Conservation (phyloP, 2,329 filamentous ascomycete genomes). For the Alternaria infectoria region DNA sequence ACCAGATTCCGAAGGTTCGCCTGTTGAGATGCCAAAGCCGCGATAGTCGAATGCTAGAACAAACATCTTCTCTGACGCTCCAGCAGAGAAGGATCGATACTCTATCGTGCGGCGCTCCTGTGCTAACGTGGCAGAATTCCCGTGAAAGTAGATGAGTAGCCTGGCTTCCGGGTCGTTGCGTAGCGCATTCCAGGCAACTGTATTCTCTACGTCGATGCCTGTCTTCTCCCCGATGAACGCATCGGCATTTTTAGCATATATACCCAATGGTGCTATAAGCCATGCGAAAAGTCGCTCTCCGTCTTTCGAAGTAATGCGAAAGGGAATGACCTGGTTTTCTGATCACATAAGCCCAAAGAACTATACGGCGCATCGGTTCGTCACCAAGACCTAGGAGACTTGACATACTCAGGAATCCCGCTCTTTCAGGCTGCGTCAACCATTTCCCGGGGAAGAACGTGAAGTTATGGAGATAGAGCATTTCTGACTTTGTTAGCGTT, state of each 20-base stretch:
- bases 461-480: slow-evolving; percentile 46
- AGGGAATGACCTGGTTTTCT: slow-evolving; percentile 88
- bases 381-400: background rate
- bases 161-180: slow-evolving; percentile 58
- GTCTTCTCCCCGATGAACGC: slow-evolving; percentile 62
- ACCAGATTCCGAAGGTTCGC: slow-evolving; percentile 77
- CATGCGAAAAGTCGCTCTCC: slow-evolving; percentile 83
- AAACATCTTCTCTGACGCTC: slow-evolving; percentile 60
- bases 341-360: slow-evolving; percentile 21
- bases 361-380: background rate
- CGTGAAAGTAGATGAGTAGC: slow-evolving; percentile 62
- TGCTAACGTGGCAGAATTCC: slow-evolving; percentile 77
- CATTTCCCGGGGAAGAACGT: slow-evolving; percentile 46
- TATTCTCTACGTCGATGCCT: slow-evolving; percentile 51
- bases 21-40: slow-evolving; percentile 83
- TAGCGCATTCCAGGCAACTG: slow-evolving; percentile 58
- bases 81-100: slow-evolving; percentile 77
- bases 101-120: slow-evolving; percentile 77
- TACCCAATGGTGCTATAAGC: slow-evolving; percentile 81
- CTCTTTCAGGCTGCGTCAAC: slow-evolving; percentile 46
- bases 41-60: slow-evolving; percentile 91
- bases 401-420: slow-evolving; percentile 43
- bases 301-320: slow-evolving; percentile 76
- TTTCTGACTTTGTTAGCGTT: slow-evolving; percentile 27
- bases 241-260: slow-evolving; percentile 74